Evolutionary conservation across 1,284 basidiomycete species (phyloP).

Genomic region (Inonotus obliquus): DNA sequence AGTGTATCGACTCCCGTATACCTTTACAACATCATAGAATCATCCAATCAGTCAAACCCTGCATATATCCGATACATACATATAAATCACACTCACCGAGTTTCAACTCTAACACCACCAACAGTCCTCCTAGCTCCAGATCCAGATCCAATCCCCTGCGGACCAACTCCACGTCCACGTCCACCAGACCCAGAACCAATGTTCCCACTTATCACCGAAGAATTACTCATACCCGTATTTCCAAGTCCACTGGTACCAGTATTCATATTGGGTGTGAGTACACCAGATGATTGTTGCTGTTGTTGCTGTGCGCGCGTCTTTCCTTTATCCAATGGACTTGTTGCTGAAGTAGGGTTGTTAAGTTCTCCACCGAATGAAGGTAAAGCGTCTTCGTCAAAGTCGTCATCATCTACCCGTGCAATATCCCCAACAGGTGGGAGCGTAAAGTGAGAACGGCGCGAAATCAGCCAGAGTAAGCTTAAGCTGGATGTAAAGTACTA

Average conservation of each 20-base stretch:
- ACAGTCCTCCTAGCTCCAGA: conserved; percentile 47
- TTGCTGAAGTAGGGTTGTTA: conserved; percentile 5
- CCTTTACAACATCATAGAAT: conserved; percentile 35
- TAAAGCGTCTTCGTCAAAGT: conserved; percentile 73
- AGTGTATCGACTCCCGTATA: conserved; percentile 82
- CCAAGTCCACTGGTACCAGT: conserved; percentile 24
- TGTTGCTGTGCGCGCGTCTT: conserved; percentile 63
- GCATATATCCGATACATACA: neutral
- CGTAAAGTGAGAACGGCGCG: too few relatives aligned
- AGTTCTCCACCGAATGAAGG: conserved; percentile 55
- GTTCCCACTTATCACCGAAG: conserved; percentile 57
- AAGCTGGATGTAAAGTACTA: too few relatives aligned
- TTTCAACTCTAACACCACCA: conserved; percentile 84
- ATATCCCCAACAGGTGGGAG: too few relatives aligned
- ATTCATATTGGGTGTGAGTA: too few relatives aligned
- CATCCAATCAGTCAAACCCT: neutral
- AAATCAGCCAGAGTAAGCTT: too few relatives aligned
- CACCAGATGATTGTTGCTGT: too few relatives aligned
- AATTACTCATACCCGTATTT: too few relatives aligned
- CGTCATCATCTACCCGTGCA: conserved; percentile 53
- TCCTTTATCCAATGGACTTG: conserved; percentile 48
- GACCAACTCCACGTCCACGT: conserved; percentile 31
- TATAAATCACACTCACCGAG: conserved; percentile 48
- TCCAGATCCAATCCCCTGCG: too few relatives aligned
- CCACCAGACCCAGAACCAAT: conserved; percentile 45